These are phyloP conservation scores for Aspergillus taichungensis DNA, from an alignment of 495 filamentous ascomycete genomes.

Conservation along the genomic window DNA sequence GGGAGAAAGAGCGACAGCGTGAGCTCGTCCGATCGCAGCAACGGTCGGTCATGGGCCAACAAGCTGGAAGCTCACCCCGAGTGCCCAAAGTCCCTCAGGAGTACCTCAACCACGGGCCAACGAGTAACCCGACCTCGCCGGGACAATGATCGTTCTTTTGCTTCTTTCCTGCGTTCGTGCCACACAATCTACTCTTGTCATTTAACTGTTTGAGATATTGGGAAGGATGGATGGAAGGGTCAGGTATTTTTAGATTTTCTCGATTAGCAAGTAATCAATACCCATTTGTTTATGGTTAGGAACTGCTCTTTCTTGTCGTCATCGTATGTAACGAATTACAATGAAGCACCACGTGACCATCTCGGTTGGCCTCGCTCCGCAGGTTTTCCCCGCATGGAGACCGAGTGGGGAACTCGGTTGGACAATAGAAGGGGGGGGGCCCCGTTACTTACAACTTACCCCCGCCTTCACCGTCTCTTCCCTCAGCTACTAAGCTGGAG, in stretches of 20 bases:
- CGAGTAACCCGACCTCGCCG: constrained; percentile 34
- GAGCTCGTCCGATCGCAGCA: constrained; percentile 48
- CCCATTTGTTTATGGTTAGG: too few relatives aligned
- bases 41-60: constrained; percentile 24
- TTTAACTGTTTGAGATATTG: too few relatives aligned
- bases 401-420: neutral
- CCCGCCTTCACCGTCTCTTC: too few relatives aligned
- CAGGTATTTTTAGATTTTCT: too few relatives aligned
- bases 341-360: constrained; percentile 1
- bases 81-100: constrained; percentile 58
- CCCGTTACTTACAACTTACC: neutral
- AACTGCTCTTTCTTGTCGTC: too few relatives aligned
- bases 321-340: too few relatives aligned
- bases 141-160: constrained; percentile 9
- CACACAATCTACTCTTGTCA: too few relatives aligned
- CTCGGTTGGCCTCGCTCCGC: constrained; percentile 10
- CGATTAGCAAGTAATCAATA: too few relatives aligned
- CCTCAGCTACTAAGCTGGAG: too few relatives aligned
- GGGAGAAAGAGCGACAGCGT: constrained; percentile 53
- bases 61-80: constrained; percentile 42
- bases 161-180: neutral
- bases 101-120: constrained; percentile 32
- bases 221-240: too few relatives aligned
- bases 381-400: constrained; percentile 13
- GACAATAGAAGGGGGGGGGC: constrained; percentile 1